A percentile compares a stretch with the other conserved stretches of the same genome.
These are phyloP conservation scores for Leccinum cinnamomeum DNA, from an alignment of 1,284 basidiomycete genomes.

Conservation along the genomic window DNA sequence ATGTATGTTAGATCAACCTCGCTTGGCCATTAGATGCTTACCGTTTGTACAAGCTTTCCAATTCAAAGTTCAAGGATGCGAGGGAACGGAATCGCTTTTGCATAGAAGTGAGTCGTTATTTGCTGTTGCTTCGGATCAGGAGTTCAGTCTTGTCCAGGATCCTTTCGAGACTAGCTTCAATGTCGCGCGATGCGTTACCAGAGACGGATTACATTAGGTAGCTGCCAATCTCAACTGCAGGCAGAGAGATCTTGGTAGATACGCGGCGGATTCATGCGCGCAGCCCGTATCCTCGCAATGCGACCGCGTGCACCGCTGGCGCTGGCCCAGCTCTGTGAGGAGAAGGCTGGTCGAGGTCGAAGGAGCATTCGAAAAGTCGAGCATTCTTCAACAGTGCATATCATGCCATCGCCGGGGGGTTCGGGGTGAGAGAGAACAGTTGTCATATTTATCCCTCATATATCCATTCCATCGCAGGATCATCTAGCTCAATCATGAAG, in stretches of 20 bases:
- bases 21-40: slow-evolving; percentile 3
- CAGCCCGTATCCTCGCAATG: slow-evolving; percentile 76
- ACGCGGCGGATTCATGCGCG: slow-evolving; percentile 98
- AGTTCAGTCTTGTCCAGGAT: slow-evolving; percentile 57
- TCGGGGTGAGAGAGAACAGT: slow-evolving; percentile 62
- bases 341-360: slow-evolving; percentile 63
- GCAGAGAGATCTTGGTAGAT: slow-evolving; percentile 55
- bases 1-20: slow-evolving; percentile 51
- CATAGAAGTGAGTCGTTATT: slow-evolving; percentile 71
- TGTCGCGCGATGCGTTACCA: slow-evolving; percentile 94
- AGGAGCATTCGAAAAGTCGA: slow-evolving; percentile 98
- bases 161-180: slow-evolving; percentile 97
- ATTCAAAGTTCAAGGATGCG: slow-evolving; percentile 64
- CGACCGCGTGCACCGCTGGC: slow-evolving; percentile 81
- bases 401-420: slow-evolving; percentile 93
- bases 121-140: slow-evolving; percentile 8
- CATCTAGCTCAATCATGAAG: slow-evolving; percentile 99
- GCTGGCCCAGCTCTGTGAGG: slow-evolving; percentile 71
- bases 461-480: slow-evolving; percentile 56
- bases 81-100: slow-evolving; percentile 90
- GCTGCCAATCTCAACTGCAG: background rate
- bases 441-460: slow-evolving; percentile 14
- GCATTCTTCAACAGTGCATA: slow-evolving; percentile 89
- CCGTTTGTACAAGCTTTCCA: slow-evolving; percentile 37
- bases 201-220: slow-evolving; percentile 93